Conservation (phyloP, 164 flowering plant genomes). For the Houttuynia cordata region DNA sequence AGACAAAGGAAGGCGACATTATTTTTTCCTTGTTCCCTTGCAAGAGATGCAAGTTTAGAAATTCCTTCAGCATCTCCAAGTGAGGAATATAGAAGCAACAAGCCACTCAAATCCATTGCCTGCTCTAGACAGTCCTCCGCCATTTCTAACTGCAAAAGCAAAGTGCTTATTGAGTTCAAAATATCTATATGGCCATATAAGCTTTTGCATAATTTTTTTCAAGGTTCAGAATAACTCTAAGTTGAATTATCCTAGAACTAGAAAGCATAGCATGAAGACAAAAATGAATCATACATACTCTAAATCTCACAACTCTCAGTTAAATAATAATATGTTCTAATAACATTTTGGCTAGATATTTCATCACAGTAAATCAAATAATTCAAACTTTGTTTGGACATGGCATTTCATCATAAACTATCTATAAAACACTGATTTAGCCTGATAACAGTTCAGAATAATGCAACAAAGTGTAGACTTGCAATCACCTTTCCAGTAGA, state of each 20-base stretch:
- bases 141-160: slow-evolving; percentile 69
- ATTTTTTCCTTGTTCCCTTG: slow-evolving; percentile 92
- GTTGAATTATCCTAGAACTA: no score
- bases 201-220: neutral
- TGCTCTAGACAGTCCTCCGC: slow-evolving; percentile 82
- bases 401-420: neutral
- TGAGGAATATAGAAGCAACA: slow-evolving; percentile 85
- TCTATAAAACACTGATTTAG: neutral
- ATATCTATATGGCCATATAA: neutral
- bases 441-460: neutral
- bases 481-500: slow-evolving; percentile 70
- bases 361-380: no score
- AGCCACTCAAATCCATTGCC: slow-evolving; percentile 92
- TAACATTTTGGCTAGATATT: no score
- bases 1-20: slow-evolving; percentile 92
- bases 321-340: no score
- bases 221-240: no score
- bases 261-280: no score
- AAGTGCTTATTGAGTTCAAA: neutral
- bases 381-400: no score
- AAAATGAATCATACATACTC: no score
- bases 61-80: slow-evolving; percentile 93
- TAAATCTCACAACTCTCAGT: no score
- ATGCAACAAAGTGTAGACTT: neutral
- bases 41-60: slow-evolving; percentile 60